Base-by-base conservation (phyloP, 495 filamentous ascomycete species). In the Aspergillus indologenus region DNA sequence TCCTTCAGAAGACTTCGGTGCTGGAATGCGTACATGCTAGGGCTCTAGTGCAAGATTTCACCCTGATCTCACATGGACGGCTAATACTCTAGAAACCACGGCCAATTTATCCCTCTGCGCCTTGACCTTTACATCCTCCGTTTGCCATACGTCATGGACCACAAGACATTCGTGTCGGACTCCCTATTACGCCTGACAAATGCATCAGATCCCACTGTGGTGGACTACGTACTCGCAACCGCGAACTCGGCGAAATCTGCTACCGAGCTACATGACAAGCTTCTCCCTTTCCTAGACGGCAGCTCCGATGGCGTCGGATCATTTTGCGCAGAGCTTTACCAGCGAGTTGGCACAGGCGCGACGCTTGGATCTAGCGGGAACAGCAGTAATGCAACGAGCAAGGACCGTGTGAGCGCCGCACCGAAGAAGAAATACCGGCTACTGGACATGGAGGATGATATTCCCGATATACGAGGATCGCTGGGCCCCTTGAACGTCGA, bases 371-470 rank as follows among this genome's bases (percentile, higher is more conserved):
- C 57, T 23, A 55, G 55, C 15, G 62, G 59, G 26, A 17, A 9
- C 31, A 26, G 22, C 17, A 50, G 18, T 53, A 21, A 22, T 40
- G 56, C 5, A 29, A 40, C 69, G 31, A 52, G 34, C 31, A 64
- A 65, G 56, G 64, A 59, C 5, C 56, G 56, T 44, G 61, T 45
- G 19, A 58, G 56, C 63, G 23, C 49, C 26, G 44, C 67, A 1
- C 56, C 68, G 48, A 80, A 74, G 65, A 94, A 91, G 72, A 88
- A 85, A 64, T 96, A 96, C 70, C 82, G 85, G 11, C 80, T 96
- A 21, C 77, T 96, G 43, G 87, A 91, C 12, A 95, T 95, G 91
- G 89, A 87, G 48, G 89, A 90, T 26, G 88, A 88, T 6, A 77
- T 83, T 22, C 63, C 57, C 42, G 73, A 71, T 11, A 47, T 67